Base-by-base conservation (phyloP, 164 flowering plant genomes). In the Aristolochia contorta region DNA sequence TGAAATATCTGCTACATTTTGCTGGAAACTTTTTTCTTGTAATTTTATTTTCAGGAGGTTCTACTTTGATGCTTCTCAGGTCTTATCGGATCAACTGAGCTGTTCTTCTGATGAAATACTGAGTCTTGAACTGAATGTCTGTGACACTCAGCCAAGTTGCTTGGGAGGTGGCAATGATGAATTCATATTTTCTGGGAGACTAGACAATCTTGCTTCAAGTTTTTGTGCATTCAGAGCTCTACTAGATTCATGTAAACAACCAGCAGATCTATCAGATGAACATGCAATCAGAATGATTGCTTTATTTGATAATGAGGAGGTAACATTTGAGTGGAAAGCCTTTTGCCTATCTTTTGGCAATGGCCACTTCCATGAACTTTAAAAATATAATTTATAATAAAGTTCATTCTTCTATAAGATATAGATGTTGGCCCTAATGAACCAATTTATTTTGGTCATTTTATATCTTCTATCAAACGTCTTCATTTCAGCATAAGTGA, bases 261-360 rank as follows among this genome's bases (percentile, higher is more conserved):
- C 79, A 27, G 71, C 58, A 18, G 87, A 76, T 74, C 77, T 87
- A 67, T 78, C 85, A 62, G 74, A 68, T 78, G 96, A 89, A 69
- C 73, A 76, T 73, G 83, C 91, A 30, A 75, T 92, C 59, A 78
- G 95, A 65, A 85, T 89, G 96, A 82, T 92, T 67, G 95, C 98
- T 61, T 76, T 89, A 67, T 92, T 91, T 80, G 96, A 92, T 63
- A 89, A 86, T 71, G 95, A 92, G 73, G 98, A 92, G 96, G 98
- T 92, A 82, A 69, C 1, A 4, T 15, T 32, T 57, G 24, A 37
- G 43, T 37, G 43, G 7, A 1, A 37, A 37, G 43, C 43, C n/a
- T 37, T 6, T 3, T 37, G 43, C 1, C 10, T 3, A 6, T 3
- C 7, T 3, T 37, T 37, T 37, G 43, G 43, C 43, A 7, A 37